Conservation (phyloP, 2,329 filamentous ascomycete genomes). For the Aotearoamyces nothofagi region DNA sequence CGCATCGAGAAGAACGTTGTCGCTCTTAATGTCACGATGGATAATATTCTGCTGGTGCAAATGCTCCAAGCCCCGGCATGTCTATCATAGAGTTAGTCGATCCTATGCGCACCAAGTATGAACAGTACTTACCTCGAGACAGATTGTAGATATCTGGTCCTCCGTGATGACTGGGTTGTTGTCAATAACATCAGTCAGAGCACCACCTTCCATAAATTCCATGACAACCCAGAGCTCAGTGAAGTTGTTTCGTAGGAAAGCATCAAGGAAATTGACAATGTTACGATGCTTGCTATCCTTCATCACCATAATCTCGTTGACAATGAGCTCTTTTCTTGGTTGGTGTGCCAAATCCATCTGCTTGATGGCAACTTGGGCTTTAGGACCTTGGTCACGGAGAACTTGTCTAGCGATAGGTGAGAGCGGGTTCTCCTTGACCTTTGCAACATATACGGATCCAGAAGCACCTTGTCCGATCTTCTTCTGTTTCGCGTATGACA, state of each 20-base stretch:
- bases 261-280: conserved; percentile 97
- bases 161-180: conserved; percentile 91
- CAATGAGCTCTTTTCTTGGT: conserved; percentile 92
- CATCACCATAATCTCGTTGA: conserved; percentile 99
- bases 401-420: conserved; percentile 68
- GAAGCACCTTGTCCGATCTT: conserved; percentile 98
- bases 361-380: conserved; percentile 93
- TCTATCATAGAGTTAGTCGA: conserved; percentile 35
- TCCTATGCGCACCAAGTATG: not conserved
- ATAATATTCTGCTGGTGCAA: conserved; percentile 95
- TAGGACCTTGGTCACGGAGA: conserved; percentile 61
- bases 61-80: conserved; percentile 87
- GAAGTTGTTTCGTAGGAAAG: conserved; percentile 88
- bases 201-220: conserved; percentile 99
- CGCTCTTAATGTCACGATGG: conserved; percentile 97
- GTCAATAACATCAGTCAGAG: conserved; percentile 95
- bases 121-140: conserved; percentile 59
- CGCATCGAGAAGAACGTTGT: conserved; percentile 90
- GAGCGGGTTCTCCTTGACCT: conserved; percentile 77
- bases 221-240: conserved; percentile 98
- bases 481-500: conserved; percentile 98
- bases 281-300: conserved; percentile 97
- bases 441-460: conserved; percentile 93
- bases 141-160: conserved; percentile 96
- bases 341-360: conserved; percentile 99